Conservation (phyloP, 305 asterid species). For the Ajuga reptans region DNA sequence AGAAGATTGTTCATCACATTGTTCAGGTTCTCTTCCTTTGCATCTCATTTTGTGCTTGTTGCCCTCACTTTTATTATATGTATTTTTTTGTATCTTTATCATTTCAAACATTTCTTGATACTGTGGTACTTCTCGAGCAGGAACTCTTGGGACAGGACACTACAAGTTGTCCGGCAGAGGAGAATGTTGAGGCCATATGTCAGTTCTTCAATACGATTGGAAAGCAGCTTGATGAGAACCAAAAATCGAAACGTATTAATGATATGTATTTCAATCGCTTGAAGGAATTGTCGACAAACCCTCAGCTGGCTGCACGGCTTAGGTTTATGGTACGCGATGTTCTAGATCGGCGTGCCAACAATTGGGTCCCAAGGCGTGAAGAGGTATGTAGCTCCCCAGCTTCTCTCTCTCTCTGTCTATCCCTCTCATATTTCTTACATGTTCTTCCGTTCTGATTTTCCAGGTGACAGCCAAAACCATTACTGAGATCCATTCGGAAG, state of each 20-base stretch:
- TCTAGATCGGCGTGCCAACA: conserved; percentile 64
- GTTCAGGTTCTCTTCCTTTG: conserved; percentile 55
- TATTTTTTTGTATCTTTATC: neutral
- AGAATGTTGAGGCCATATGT: conserved; percentile 89
- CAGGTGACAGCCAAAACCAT: conserved; percentile 85
- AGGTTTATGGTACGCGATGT: conserved; percentile 83
- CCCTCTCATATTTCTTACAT: neutral
- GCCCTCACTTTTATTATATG: neutral
- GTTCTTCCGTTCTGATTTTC: conserved; percentile 14
- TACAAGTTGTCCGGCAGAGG: conserved; percentile 65
- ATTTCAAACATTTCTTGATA: conserved; percentile 3
- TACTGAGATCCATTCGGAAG: conserved; percentile 67
- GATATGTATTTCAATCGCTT: conserved; percentile 56
- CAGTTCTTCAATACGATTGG: conserved; percentile 89
- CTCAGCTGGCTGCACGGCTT: conserved; percentile 61
- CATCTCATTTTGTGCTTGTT: neutral
- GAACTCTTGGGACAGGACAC: conserved; percentile 66
- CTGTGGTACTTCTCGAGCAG: conserved; percentile 32
- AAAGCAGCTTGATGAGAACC: conserved; percentile 78
- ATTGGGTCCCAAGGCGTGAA: conserved; percentile 90
- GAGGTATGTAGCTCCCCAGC: conserved; percentile 59
- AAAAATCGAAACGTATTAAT: conserved; percentile 55
- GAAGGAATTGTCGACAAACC: conserved; percentile 59
- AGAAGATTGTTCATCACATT: conserved; percentile 82
- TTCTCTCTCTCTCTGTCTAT: neutral